phyloP scores from a whole-genome alignment of 768 basidiomycete species.

The Lactifluus echinatus region DNA sequence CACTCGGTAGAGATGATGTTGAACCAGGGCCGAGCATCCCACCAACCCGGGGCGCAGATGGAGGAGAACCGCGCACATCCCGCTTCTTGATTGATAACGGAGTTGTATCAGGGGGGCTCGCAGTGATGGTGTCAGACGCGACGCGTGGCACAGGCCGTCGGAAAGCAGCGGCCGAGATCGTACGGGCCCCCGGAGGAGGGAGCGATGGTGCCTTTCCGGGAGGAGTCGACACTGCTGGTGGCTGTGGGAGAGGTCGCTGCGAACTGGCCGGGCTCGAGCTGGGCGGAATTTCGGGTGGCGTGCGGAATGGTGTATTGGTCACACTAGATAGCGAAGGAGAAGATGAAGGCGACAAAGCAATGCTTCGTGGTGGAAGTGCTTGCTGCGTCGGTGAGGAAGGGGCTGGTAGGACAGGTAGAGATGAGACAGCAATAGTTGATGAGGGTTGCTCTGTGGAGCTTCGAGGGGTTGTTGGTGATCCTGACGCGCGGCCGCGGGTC shows the following conservation, averaged over 20 bases:
- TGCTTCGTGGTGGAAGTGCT: constrained; percentile 9
- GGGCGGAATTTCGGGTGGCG: constrained; percentile 41
- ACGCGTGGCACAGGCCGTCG: constrained; percentile 40
- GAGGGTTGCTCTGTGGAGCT: not conserved
- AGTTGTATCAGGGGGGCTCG: constrained; percentile 34
- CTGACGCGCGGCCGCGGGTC: not conserved
- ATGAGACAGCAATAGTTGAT: not conserved
- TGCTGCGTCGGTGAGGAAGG: constrained; percentile 10
- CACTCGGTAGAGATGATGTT: not conserved
- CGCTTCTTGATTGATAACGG: constrained; percentile 44
- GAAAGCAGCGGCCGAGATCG: constrained; percentile 72
- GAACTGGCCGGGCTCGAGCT: constrained; percentile 17
- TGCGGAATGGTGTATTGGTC: constrained; percentile 30
- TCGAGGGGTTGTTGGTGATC: constrained; percentile 7
- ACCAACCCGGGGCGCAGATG: constrained; percentile 25
- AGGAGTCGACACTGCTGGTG: constrained; percentile 24
- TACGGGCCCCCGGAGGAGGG: constrained; percentile 34
- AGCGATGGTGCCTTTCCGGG: constrained; percentile 28
- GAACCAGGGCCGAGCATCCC: not conserved
- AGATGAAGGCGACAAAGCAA: constrained; percentile 7
- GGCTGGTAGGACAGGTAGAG: not conserved
- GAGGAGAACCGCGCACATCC: constrained; percentile 39
- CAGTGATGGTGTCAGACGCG: constrained; percentile 20
- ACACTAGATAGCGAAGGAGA: constrained; percentile 22
- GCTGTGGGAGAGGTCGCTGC: constrained; percentile 18